These are phyloP conservation scores for Sclerospora graminicola DNA, from an alignment of 352 stramenopile species.

Conservation along the genomic window DNA sequence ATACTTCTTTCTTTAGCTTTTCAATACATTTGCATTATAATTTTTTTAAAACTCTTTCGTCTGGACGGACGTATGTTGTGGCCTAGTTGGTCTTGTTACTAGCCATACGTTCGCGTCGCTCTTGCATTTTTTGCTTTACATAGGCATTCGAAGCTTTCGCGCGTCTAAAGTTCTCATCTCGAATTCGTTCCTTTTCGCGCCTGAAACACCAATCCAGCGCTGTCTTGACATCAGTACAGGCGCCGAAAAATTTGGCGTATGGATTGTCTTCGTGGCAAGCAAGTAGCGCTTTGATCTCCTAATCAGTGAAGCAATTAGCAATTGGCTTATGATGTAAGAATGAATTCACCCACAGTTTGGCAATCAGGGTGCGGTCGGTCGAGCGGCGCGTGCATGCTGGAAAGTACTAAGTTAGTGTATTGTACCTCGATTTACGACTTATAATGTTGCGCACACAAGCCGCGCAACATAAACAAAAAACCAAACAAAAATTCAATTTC, in stretches of 20 bases:
- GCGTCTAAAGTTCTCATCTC: conserved; percentile 50
- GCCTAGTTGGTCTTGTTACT: conserved; percentile 12
- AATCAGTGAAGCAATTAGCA: conserved; percentile 2
- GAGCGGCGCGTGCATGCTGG: conserved; percentile 70
- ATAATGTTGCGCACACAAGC: neutral
- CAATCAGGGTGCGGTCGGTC: conserved; percentile 75
- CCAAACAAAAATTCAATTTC: neutral
- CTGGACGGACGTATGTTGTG: too few relatives aligned
- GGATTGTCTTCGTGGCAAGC: conserved; percentile 70
- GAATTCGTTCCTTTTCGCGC: conserved; percentile 51
- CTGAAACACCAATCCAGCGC: conserved; percentile 74
- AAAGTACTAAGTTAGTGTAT: too few relatives aligned
- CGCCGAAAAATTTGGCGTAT: conserved; percentile 65
- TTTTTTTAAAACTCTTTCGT: too few relatives aligned
- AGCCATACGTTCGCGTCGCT: conserved; percentile 41
- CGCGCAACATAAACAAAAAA: neutral
- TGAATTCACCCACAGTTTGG: conserved; percentile 42
- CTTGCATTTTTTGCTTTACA: conserved; percentile 70
- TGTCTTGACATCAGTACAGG: conserved; percentile 61
- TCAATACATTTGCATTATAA: too few relatives aligned
- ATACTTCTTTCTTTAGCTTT: too few relatives aligned
- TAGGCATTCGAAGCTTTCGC: conserved; percentile 58
- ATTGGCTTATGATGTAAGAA: neutral
- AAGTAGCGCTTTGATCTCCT: conserved; percentile 65
- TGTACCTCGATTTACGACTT: neutral